These are phyloP conservation scores for Taphrina betulina DNA, from an alignment of 1,139 yeast genomes.

Conservation along the genomic window DNA sequence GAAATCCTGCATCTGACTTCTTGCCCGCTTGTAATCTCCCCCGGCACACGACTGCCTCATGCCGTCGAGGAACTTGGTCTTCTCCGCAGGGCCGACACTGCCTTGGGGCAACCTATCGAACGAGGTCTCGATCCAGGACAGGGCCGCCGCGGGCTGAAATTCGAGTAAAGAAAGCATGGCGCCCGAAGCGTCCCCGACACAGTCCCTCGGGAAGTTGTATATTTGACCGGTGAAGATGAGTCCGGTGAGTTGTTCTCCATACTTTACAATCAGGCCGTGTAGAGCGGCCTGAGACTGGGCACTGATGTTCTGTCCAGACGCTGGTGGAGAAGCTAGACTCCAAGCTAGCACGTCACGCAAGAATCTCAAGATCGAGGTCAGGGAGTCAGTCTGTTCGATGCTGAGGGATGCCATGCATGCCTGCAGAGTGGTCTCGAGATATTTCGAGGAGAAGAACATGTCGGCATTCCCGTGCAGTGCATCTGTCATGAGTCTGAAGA, in stretches of 20 bases:
- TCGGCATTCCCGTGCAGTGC: constrained; percentile 75
- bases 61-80: constrained; percentile 52
- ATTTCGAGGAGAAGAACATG: constrained; percentile 57
- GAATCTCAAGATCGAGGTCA: constrained; percentile 69
- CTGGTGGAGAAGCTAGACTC: constrained; percentile 80
- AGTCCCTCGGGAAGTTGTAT: constrained; percentile 68
- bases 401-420: constrained; percentile 59
- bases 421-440: constrained; percentile 60
- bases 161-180: constrained; percentile 65
- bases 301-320: constrained; percentile 56
- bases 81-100: constrained; percentile 65
- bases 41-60: constrained; percentile 12
- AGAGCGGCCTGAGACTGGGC: constrained; percentile 36
- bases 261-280: constrained; percentile 40
- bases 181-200: constrained; percentile 73
- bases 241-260: constrained; percentile 60
- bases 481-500: constrained; percentile 79
- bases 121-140: constrained; percentile 63
- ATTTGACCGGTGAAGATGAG: constrained; percentile 66
- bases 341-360: constrained; percentile 76
- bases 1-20: constrained; percentile 33
- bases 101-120: constrained; percentile 56
- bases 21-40: constrained; percentile 13
- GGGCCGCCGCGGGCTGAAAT: constrained; percentile 52
- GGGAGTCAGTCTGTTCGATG: constrained; percentile 69